A percentile compares a stretch with the other conserved stretches of the same genome.
These are phyloP conservation scores for Tylopilus vinaceipallidus DNA, from an alignment of 768 basidiomycete species.

Conservation along the genomic window DNA sequence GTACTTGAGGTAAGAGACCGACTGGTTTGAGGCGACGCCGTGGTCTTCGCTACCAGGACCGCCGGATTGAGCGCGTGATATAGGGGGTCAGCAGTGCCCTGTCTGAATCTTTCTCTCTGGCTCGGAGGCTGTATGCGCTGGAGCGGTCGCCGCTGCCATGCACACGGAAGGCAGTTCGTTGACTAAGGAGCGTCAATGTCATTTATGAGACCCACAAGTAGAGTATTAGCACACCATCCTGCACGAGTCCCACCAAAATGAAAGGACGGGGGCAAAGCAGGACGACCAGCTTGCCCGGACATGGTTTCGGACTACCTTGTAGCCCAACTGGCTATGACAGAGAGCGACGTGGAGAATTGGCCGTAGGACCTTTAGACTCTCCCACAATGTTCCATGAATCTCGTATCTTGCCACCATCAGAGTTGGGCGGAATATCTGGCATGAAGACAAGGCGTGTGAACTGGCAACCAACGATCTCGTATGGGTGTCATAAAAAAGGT, in stretches of 20 bases:
- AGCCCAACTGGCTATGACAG: neutral
- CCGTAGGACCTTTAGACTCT: neutral
- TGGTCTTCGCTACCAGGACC: constrained; percentile 5
- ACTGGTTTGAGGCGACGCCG: constrained; percentile 5
- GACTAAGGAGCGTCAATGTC: neutral
- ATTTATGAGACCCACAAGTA: too few relatives aligned
- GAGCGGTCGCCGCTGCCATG: constrained; percentile 2
- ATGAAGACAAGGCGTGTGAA: neutral
- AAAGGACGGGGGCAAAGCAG: neutral
- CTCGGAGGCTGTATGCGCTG: neutral
- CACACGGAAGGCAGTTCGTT: constrained; percentile 6
- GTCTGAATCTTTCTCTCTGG: constrained; percentile 6
- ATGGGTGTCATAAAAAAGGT: too few relatives aligned
- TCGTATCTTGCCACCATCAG: neutral
- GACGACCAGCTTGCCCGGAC: neutral
- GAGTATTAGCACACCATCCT: neutral
- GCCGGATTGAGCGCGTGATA: constrained; percentile 1
- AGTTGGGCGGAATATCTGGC: neutral
- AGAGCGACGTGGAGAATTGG: neutral
- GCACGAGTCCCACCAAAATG: neutral
- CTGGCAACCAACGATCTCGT: too few relatives aligned
- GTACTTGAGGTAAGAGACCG: constrained; percentile 5
- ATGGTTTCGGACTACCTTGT: too few relatives aligned
- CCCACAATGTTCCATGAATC: neutral
- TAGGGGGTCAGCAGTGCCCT: constrained; percentile 1